Base-by-base conservation (phyloP, 2,329 filamentous ascomycete genomes). In the Venturia nashicola region DNA sequence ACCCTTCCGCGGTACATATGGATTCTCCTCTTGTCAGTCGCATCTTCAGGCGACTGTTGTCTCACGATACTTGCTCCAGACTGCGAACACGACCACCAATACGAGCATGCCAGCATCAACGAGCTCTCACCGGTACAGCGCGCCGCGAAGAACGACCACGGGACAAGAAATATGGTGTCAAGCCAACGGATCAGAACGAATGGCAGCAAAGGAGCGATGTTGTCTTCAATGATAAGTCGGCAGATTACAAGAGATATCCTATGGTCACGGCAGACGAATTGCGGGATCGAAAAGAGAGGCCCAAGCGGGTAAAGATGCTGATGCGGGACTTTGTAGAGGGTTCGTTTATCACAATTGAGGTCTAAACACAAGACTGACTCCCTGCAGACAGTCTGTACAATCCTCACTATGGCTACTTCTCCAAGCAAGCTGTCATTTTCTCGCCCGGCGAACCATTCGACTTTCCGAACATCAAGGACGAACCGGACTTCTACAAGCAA, bases 281-380 rank as follows among this genome's bases (percentile, higher is more conserved):
- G 68, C 86, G 87, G 68, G 79, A 76, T 68, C 82, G 89, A 63
- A 86, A 79, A 62, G 87, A 96, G 72, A 81, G 94, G 71, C 94
- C 94, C 55, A 84, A 84, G 71, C 83, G 89, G 74, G 92, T 96
- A 68, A 97, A 96, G 83, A 99, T 99, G 94, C 78, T 97, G 71
- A 89, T 95, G 73, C 84, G 95, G 68, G 95, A 99, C 80, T 99
- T 99, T 72, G 94, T 99, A 72, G 94, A 99, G 75, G 92, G 89
- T 91, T 20, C 39, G n/a, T 54, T n/a, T n/a, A 16, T 34, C 32
- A 16, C 27, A 46, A 36, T 61, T 20, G 36, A 60, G 32, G 34
- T 20, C 65, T 55, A 18, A 36, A 64, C 54, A 54, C 60, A 67
- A 64, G 18, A 39, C 57, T 40, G 36, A 40, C 54, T 6, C 16